Evolutionary conservation across 2,329 filamentous ascomycete species (phyloP), one percentile per base, ranked within the genome.

Genomic region (Ophiostoma montium): DNA sequence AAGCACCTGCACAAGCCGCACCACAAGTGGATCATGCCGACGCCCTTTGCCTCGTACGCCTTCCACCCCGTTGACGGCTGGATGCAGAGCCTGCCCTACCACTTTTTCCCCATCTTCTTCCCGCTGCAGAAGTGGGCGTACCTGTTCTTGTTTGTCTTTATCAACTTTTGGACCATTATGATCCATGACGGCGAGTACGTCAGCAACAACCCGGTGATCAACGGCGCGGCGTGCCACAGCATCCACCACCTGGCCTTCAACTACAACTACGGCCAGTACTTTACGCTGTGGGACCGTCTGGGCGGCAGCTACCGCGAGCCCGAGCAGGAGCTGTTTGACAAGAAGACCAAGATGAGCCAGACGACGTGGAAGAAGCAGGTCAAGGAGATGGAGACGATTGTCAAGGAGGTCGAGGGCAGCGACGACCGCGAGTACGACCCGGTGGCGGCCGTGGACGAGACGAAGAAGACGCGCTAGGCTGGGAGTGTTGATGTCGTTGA

Each of bases 21-120:
- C 68, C 90, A 96, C 80, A 95, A 95, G 72, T 96, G 90, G 90
- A 95, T 96, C 67, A 94, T 95, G 86, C 90, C 90, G 3, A 94
- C 87, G 3, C 90, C 90, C 0, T 95, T 79, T 64, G 89, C 90
- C 38, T 88, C 83, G 58, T 85, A 95, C 62, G 90, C 90, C 51
- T 96, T 96, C 76, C 88, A 96, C 70, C 89, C 90, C 1, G 64
- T 95, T 47, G 90, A 96, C 62, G 90, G 90, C 61, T 95, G 83
- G 67, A 75, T 80, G 11, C 90, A 96, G 70, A 85, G 84, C 53
- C 63, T 94, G 43, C 90, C 90, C 1, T 96, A 96, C 70, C 90
- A 96, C 68, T 59, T 95, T 57, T 95, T 90, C 70, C 87, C 89
- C 4, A 87, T 95, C 67, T 64, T 95, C 59, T 92, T 95, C 67